Percentiles rank a stretch among this genome's conserved stretches.
Conservation (phyloP, 306 rosid species). For the Malus domestica region ASM211411v1 NC_041803.1:7396501-7397000, state of each 20-base stretch:
- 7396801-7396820: constrained; percentile 43
- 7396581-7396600: constrained; percentile 58
- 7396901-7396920: constrained; percentile 71
- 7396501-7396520: constrained; percentile 55
- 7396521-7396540: constrained; percentile 54
- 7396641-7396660: constrained; percentile 80
- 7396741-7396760: constrained; percentile 69
- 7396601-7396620: constrained; percentile 91
- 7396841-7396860: constrained; percentile 78
- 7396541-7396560: constrained; percentile 49
- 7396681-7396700: constrained; percentile 89
- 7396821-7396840: constrained; percentile 60
- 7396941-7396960: constrained; percentile 60
- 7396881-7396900: constrained; percentile 50
- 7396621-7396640: constrained; percentile 85
- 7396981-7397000: constrained; percentile 67
- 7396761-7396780: constrained; percentile 68
- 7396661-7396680: constrained; percentile 96
- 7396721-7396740: constrained; percentile 98
- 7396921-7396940: constrained; percentile 74
- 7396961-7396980: constrained; percentile 77
- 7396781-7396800: constrained; percentile 64
- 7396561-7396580: constrained; percentile 37
- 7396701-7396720: constrained; percentile 83
- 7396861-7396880: constrained; percentile 50